phyloP scores from a whole-genome alignment of 2,329 filamentous ascomycete genomes.

The Zasmidium cellare region DNA sequence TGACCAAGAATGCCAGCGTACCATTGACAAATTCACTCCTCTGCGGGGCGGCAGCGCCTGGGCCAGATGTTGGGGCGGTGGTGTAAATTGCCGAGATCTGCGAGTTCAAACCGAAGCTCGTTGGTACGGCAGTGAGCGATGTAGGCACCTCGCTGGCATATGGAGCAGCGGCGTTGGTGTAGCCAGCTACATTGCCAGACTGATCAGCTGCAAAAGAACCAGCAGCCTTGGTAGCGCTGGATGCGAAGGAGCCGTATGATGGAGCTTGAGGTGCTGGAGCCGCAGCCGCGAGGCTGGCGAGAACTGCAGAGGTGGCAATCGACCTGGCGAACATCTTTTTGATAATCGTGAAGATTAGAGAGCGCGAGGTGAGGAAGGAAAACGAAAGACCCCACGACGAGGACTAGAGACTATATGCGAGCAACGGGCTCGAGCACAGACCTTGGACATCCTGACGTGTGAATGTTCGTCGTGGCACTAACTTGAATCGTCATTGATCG shows the following conservation, averaged over 20 bases:
- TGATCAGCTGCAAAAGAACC: conserved; percentile 21
- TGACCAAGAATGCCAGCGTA: background rate
- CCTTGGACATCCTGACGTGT: background rate
- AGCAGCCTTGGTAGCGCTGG: conserved; percentile 1
- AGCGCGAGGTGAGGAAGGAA: conserved; percentile 2
- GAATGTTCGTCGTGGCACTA: background rate
- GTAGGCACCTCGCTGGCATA: conserved; percentile 38
- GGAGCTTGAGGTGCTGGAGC: conserved; percentile 35
- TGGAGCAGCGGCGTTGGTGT: conserved; percentile 46
- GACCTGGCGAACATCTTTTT: conserved; percentile 40
- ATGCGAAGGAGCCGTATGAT: background rate
- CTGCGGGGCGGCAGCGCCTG: conserved; percentile 43
- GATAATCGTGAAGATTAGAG: background rate
- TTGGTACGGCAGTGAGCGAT: conserved; percentile 38
- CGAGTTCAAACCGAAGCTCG: conserved; percentile 46
- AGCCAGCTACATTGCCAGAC: conserved; percentile 39
- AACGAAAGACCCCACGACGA: background rate
- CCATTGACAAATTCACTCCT: conserved; percentile 55
- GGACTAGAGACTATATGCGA: background rate
- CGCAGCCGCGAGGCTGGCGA: conserved; percentile 37
- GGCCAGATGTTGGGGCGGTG: conserved; percentile 29
- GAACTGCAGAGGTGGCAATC: conserved; percentile 34
- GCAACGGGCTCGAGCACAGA: background rate
- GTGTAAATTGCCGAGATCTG: conserved; percentile 41
- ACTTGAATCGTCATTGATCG: background rate